Percentiles rank a stretch among this genome's conserved stretches.
Evolutionary conservation across 257 asterid genomes (phyloP).

Genomic region (Pogostemon cablin): DNA sequence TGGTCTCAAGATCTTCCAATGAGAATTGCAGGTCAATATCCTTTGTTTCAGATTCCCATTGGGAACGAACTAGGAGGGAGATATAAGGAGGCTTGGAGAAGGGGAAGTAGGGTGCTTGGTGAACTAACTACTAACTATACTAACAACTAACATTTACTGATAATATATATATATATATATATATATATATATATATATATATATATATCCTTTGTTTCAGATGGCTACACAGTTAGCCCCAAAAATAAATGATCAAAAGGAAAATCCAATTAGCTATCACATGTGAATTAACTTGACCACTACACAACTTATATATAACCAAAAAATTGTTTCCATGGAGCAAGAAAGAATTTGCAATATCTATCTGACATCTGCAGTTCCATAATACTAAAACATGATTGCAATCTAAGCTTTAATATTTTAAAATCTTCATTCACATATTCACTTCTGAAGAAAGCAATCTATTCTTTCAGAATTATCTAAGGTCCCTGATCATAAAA

Average conservation of each 20-base stretch:
- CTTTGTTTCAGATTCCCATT: constrained; percentile 68
- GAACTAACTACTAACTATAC: no score
- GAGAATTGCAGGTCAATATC: constrained; percentile 87
- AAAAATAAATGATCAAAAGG: background rate
- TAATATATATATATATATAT: no score
- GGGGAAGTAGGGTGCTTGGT: no score
- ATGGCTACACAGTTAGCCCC: constrained; percentile 11
- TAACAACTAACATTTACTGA: no score
- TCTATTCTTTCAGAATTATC: no score
- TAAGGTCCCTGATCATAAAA: no score
- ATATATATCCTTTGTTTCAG: no score
- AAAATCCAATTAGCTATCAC: constrained; percentile 28
- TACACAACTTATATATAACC: constrained; percentile 5
- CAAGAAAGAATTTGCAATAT: constrained; percentile 18
- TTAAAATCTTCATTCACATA: background rate
- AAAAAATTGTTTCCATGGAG: constrained; percentile 6
- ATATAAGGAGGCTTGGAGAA: no score
- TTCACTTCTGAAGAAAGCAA: no score
- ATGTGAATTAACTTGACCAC: constrained; percentile 13
- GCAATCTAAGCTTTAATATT: constrained; percentile 9
- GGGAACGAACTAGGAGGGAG: no score
- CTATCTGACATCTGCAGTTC: background rate
- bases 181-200: no score
- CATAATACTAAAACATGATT: constrained; percentile 2
- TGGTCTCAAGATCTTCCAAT: constrained; percentile 90